These are phyloP conservation scores for Tubosaeta brunneosetosa DNA, from an alignment of 768 basidiomycete species.

Conservation along the genomic window DNA sequence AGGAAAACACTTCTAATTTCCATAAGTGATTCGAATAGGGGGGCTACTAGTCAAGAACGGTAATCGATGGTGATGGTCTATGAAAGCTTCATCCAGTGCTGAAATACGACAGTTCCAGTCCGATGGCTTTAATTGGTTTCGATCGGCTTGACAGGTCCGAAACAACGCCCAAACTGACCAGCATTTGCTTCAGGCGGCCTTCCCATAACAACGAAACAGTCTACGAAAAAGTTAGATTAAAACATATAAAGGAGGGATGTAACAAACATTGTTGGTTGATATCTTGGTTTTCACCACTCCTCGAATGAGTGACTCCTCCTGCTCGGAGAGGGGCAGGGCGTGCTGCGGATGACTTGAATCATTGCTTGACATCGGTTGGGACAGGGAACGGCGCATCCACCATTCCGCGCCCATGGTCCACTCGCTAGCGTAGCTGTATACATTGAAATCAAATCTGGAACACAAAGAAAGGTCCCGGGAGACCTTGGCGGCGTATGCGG, in stretches of 20 bases:
- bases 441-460: constrained; percentile 92
- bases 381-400: constrained; percentile 72
- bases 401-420: constrained; percentile 95
- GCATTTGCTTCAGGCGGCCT: constrained; percentile 82
- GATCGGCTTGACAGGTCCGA: constrained; percentile 82
- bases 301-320: constrained; percentile 39
- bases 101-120: constrained; percentile 92
- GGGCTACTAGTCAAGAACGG: too few relatives aligned
- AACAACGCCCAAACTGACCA: constrained; percentile 87
- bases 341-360: constrained; percentile 11
- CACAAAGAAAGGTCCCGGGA: constrained; percentile 82
- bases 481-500: constrained; percentile 86
- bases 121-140: constrained; percentile 84
- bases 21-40: too few relatives aligned
- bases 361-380: constrained; percentile 20
- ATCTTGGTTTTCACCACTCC: constrained; percentile 89
- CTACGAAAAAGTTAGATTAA: constrained; percentile 35
- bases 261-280: constrained; percentile 81
- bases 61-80: background rate
- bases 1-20: too few relatives aligned
- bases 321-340: constrained; percentile 3
- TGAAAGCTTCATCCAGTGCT: constrained; percentile 45
- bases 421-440: constrained; percentile 95
- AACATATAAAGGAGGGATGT: background rate
- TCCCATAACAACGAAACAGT: constrained; percentile 93